phyloP scores from a whole-genome alignment of 164 flowering plant species.

The Annona squamosa region DNA sequence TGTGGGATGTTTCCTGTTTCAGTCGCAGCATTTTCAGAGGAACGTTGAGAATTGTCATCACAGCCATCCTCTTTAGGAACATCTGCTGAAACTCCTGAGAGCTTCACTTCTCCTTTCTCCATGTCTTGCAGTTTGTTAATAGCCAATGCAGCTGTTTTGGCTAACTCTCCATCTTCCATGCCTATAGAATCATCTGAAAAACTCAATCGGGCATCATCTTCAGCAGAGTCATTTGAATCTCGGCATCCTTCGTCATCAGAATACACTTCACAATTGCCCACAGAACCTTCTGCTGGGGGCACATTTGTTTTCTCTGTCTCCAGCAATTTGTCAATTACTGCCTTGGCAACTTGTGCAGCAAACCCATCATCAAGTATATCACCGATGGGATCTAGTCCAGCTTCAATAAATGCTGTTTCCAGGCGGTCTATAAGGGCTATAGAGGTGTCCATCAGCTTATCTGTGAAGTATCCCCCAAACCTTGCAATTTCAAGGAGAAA shows the following conservation, averaged over 20 bases:
- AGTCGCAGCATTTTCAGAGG: conserved; percentile 1
- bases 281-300: conserved; percentile 9
- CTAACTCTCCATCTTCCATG: conserved; percentile 11
- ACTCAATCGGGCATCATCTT: conserved; percentile 13
- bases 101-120: not conserved
- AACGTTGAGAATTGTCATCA: not conserved
- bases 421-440: conserved; percentile 24
- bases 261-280: conserved; percentile 5
- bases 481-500: conserved; percentile 47
- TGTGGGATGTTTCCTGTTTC: not conserved
- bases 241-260: not conserved
- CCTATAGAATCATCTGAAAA: conserved; percentile 10
- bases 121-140: conserved; percentile 6
- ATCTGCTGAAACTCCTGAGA: conserved; percentile 1
- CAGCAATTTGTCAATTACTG: conserved; percentile 36
- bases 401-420: conserved; percentile 29
- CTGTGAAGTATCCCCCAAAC: conserved; percentile 43
- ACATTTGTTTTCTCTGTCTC: conserved; percentile 23
- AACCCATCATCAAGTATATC: conserved; percentile 22
- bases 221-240: conserved; percentile 12
- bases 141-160: conserved; percentile 9
- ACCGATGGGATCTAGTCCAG: conserved; percentile 35
- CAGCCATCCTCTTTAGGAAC: conserved; percentile 3
- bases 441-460: conserved; percentile 20
- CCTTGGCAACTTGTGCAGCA: conserved; percentile 32